Conservation (phyloP, 148 eudicot genomes). For the Silene uniflora region DNA sequence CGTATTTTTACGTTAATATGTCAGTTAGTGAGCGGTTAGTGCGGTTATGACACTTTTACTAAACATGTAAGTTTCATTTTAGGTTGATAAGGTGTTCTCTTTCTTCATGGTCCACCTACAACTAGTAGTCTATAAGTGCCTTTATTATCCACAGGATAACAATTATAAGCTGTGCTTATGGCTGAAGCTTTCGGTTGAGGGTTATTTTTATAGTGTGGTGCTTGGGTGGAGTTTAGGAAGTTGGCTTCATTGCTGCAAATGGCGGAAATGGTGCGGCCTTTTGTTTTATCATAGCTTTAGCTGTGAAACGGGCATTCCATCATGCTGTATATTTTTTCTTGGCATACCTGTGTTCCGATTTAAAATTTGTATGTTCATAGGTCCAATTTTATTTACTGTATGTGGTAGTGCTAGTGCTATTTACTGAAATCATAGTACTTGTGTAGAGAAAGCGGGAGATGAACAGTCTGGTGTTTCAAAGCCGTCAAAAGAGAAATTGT, state of each 20-base stretch:
- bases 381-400: constrained; percentile 14
- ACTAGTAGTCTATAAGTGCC: neutral
- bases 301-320: neutral
- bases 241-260: neutral
- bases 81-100: neutral
- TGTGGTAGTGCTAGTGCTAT: constrained; percentile 17
- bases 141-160: neutral
- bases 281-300: neutral
- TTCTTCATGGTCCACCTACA: neutral
- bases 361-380: neutral
- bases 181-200: neutral
- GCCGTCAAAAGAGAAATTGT: constrained; percentile 70
- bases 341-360: neutral
- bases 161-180: neutral
- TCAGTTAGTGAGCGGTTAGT: neutral
- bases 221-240: neutral
- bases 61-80: neutral
- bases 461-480: constrained; percentile 40
- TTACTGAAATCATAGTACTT: constrained; percentile 24
- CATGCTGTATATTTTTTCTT: neutral
- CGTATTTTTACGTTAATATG: neutral
- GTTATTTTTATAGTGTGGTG: neutral
- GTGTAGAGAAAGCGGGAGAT: constrained; percentile 52
- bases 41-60: neutral
- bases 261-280: too few species aligned